phyloP scores from a whole-genome alignment of 2,329 filamentous ascomycete species.

The Neurospora sp. region DNA sequence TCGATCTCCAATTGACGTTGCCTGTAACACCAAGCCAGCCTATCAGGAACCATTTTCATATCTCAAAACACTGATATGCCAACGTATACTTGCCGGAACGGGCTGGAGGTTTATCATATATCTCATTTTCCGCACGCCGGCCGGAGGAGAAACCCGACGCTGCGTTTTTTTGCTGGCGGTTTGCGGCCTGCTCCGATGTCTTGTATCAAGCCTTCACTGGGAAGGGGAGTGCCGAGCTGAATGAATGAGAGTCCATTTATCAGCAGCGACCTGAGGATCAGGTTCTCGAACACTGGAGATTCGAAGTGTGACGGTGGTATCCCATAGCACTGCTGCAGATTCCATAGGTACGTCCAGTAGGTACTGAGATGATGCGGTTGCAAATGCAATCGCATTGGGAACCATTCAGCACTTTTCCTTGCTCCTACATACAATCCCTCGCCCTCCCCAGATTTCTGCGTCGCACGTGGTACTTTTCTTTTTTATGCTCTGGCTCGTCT shows the following conservation, averaged over 20 bases:
- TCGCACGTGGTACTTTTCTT: background rate
- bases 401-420: background rate
- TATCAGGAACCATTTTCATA: background rate
- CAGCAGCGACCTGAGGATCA: background rate
- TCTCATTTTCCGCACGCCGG: background rate
- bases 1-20: background rate
- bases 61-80: background rate
- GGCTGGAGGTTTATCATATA: background rate
- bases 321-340: background rate
- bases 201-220: background rate
- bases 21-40: background rate
- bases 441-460: background rate
- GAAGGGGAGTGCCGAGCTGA: background rate
- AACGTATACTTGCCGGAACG: background rate
- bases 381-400: background rate
- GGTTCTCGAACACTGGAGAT: background rate
- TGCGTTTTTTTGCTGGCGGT: background rate
- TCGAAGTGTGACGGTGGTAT: background rate
- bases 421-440: background rate
- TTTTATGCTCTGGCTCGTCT: background rate
- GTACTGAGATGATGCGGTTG: background rate
- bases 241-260: background rate
- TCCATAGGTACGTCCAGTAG: background rate
- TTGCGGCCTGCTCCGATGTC: background rate
- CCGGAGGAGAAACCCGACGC: background rate